These are phyloP conservation scores for Yamadazyma sp. DNA, from an alignment of 1,139 yeast genomes.

Conservation along the genomic window DNA sequence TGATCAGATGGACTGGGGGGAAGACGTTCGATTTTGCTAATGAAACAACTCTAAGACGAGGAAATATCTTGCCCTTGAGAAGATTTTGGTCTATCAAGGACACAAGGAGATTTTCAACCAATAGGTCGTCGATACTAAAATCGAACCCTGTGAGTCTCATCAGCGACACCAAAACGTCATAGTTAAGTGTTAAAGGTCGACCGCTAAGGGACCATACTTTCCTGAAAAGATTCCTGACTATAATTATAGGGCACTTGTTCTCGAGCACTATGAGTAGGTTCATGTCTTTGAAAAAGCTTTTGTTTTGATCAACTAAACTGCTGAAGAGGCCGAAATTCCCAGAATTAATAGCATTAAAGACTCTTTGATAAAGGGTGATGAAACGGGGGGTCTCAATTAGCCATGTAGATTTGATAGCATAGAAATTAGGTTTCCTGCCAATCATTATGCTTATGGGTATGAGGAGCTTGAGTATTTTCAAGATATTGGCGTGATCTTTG, in stretches of 20 bases:
- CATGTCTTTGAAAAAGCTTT: constrained; percentile 34
- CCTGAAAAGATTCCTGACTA: constrained; percentile 47
- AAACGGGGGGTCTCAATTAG: constrained; percentile 27
- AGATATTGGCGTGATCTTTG: constrained; percentile 28
- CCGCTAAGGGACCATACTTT: constrained; percentile 34
- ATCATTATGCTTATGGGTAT: constrained; percentile 57
- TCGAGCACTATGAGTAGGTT: constrained; percentile 30
- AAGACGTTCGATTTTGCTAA: constrained; percentile 53
- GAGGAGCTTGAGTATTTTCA: constrained; percentile 49
- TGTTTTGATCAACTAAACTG: constrained; percentile 26
- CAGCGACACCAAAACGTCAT: constrained; percentile 26
- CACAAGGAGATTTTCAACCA: constrained; percentile 49
- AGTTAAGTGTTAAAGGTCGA: constrained; percentile 28
- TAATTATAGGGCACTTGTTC: constrained; percentile 37
- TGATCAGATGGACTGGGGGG: constrained; percentile 43
- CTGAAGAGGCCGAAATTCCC: constrained; percentile 45
- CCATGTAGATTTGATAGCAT: constrained; percentile 19
- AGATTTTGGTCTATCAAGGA: constrained; percentile 54
- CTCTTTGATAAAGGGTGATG: constrained; percentile 32
- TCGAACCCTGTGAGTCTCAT: constrained; percentile 19
- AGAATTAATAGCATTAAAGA: constrained; percentile 31
- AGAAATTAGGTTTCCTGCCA: constrained; percentile 49
- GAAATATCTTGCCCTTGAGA: constrained; percentile 52
- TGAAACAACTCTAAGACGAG: constrained; percentile 43
- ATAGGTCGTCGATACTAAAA: constrained; percentile 24